phyloP scores from a whole-genome alignment of 2,329 filamentous ascomycete genomes.

The Colletotrichum kahawae region DNA sequence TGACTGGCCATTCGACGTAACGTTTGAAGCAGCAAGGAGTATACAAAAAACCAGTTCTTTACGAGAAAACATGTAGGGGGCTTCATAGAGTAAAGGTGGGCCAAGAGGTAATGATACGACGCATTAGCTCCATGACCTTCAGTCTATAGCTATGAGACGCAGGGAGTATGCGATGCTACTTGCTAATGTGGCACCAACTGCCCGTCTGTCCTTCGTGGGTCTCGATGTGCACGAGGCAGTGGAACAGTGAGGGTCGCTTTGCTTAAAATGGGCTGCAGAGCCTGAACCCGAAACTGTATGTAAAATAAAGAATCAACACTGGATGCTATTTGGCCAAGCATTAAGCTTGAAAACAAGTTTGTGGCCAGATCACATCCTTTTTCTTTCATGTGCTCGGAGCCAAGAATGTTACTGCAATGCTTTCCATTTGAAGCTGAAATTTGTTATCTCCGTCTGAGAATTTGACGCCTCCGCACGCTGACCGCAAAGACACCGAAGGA shows the following conservation, averaged over 20 bases:
- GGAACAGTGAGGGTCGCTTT: neutral
- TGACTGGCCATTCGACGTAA: neutral
- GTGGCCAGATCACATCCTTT: neutral
- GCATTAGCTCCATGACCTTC: neutral
- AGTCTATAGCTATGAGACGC: neutral
- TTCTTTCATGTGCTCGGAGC: neutral
- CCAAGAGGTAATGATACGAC: neutral
- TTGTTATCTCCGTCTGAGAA: too few species aligned
- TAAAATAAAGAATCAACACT: fast-evolving
- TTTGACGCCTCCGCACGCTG: too few species aligned
- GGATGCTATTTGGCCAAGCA: fast-evolving
- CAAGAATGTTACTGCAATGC: fast-evolving
- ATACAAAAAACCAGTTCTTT: fast-evolving
- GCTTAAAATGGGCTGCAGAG: fast-evolving
- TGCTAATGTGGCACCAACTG: neutral
- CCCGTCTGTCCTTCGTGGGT: fast-evolving
- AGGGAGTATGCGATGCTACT: neutral
- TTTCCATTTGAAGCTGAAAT: fast-evolving
- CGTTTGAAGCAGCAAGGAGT: neutral
- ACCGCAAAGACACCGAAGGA: too few species aligned
- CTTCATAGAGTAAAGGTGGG: fast-evolving
- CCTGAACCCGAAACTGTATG: fast-evolving
- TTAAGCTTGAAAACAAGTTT: neutral
- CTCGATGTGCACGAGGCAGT: fast-evolving
- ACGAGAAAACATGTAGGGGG: neutral